phyloP scores from a whole-genome alignment of 345 rosid genomes.

The Turritis glabra region DNA sequence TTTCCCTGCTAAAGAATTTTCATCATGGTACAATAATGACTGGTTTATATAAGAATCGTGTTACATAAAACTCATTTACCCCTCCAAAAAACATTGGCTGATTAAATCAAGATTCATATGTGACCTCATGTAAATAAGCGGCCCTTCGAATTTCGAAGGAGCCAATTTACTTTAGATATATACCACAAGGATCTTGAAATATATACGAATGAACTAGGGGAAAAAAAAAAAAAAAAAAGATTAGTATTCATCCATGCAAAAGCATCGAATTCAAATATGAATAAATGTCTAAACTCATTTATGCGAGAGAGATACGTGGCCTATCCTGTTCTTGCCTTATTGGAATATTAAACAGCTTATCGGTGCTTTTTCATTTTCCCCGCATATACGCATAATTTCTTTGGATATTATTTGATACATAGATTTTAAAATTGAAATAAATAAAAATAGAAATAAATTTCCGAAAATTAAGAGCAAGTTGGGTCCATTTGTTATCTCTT shows the following conservation, averaged over 20 bases:
- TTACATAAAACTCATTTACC: conserved; percentile 14
- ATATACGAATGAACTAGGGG: conserved; percentile 28
- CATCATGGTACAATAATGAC: no score
- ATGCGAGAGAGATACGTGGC: conserved; percentile 32
- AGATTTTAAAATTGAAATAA: neutral
- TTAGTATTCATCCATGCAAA: conserved; percentile 30
- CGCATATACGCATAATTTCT: conserved; percentile 40
- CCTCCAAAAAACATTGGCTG: neutral
- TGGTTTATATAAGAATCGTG: no score
- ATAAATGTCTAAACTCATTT: conserved; percentile 20
- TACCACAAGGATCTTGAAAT: conserved; percentile 34
- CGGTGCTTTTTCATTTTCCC: conserved; percentile 26
- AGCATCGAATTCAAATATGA: conserved; percentile 36
- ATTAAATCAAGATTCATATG: neutral
- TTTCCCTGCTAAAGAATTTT: neutral
- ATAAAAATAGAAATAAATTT: neutral
- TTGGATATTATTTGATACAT: conserved; percentile 36
- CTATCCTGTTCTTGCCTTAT: conserved; percentile 20
- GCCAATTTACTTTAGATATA: conserved; percentile 32
- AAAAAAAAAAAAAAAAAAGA: neutral
- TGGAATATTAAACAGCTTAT: conserved; percentile 36
- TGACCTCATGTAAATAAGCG: conserved; percentile 18
- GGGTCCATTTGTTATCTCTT: conserved; percentile 32
- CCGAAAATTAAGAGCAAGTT: conserved; percentile 13
- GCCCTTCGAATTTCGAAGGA: conserved; percentile 18